Evolutionary conservation across 2,329 filamentous ascomycete genomes (phyloP), one percentile per base, ranked within the genome.

Genomic region (Alternaria longipes): DNA sequence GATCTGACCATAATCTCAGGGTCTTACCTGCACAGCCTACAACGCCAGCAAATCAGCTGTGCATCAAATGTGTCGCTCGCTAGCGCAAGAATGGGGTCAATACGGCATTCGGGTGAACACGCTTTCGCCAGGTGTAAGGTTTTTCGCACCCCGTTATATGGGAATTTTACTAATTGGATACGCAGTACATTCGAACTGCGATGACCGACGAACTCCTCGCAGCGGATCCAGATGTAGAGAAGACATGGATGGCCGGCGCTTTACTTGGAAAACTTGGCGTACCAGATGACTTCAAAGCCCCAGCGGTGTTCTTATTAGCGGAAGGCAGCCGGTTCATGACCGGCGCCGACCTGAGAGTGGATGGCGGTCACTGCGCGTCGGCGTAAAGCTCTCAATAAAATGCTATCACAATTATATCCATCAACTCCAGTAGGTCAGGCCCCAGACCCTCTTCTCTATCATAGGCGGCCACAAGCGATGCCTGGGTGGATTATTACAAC

Each of bases 241-340:
- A 82, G 72, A 82, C 77, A 6, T 86, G 83, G 84, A 85, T 85
- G 83, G 79, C 78, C 3, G 84, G 84, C 42, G 83, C 83, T 16
- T 70, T 89, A 71, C 78, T 88, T 26, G 84, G 84, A 8, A 79
- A 85, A 26, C 69, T 88, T 45, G 85, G 85, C 5, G 80, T 78
- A 8, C 84, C 85, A 0, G 85, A 87, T 64, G 86, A 88, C 64
- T 87, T 87, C 70, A 83, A 87, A 60, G 86, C 90, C 5, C 89
- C 90, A 1, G 89, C 89, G 3, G 85, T 90, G 9, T 91, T 90
- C 74, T 81, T 90, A 66, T 79, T 91, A 22, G 89, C 87, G 68
- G 86, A 90, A 69, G 89, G 88, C 3, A 90, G 87, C 74, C 86
- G 85, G 60, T 91, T 89, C 73, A 91, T 91, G 88, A 91, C 89